phyloP scores from a whole-genome alignment of 2,329 filamentous ascomycete genomes.

The Apiospora malaysiana region DNA sequence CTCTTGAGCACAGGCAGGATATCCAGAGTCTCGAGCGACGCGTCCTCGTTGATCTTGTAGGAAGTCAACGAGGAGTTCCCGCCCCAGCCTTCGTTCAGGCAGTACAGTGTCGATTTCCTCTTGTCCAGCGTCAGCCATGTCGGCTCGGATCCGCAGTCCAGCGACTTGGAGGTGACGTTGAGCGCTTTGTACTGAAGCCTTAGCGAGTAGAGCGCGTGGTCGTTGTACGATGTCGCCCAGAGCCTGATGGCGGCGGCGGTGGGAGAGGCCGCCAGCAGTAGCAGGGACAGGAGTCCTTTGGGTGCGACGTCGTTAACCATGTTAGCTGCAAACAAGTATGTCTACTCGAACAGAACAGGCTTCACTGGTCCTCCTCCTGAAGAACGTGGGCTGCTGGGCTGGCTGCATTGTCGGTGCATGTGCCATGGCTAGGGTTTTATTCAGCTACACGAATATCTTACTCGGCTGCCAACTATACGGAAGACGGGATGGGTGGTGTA shows the following conservation, averaged over 20 bases:
- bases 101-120: slow-evolving; percentile 55
- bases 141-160: slow-evolving; percentile 55
- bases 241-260: slow-evolving; percentile 3
- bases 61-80: slow-evolving; percentile 50
- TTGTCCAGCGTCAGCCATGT: slow-evolving; percentile 64
- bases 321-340: neutral
- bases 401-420: neutral
- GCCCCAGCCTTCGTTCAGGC: slow-evolving; percentile 60
- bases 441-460: neutral
- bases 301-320: slow-evolving; percentile 5
- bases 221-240: slow-evolving; percentile 20
- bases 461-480: neutral
- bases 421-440: neutral
- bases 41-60: slow-evolving; percentile 46
- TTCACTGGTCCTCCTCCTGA: neutral
- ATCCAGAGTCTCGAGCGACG: slow-evolving; percentile 43
- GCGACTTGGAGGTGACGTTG: slow-evolving; percentile 15
- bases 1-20: slow-evolving; percentile 44
- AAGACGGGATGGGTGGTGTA: neutral
- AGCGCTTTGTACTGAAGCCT: neutral
- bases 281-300: slow-evolving; percentile 16
- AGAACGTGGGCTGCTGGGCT: neutral
- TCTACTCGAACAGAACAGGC: neutral
- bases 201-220: slow-evolving; percentile 18
- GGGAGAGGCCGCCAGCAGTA: neutral